phyloP scores from a whole-genome alignment of 192 early-diverging fungal genomes.

The Mortierella claussenii region DNA sequence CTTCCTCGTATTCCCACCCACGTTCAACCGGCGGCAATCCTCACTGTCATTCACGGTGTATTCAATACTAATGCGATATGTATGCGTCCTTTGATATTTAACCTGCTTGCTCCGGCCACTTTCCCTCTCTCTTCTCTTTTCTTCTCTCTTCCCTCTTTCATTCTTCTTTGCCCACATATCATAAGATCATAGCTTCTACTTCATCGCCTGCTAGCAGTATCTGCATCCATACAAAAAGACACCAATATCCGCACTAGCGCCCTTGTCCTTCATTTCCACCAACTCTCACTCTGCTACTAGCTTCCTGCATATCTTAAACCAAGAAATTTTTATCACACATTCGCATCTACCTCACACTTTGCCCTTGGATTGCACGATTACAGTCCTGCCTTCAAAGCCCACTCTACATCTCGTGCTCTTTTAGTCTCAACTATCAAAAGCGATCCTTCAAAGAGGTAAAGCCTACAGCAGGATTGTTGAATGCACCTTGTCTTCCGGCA shows the following conservation, averaged over 20 bases:
- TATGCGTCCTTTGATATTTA: no score
- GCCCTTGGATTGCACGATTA: no score
- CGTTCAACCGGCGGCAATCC: background rate
- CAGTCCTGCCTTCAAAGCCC: background rate
- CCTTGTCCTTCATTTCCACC: background rate
- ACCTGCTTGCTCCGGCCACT: background rate
- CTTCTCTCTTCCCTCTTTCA: background rate
- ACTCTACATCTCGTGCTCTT: background rate
- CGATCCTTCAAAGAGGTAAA: background rate
- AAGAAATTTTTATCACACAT: background rate
- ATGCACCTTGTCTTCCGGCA: background rate
- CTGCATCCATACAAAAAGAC: background rate
- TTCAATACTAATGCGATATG: background rate
- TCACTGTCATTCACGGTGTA: background rate
- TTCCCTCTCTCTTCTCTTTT: background rate
- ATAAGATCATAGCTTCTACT: background rate
- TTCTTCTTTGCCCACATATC: background rate
- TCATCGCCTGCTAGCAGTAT: constrained; percentile 1
- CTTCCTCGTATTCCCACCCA: no score
- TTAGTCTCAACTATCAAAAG: background rate
- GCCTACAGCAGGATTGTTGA: no score
- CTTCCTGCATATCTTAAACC: background rate
- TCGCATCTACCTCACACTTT: no score
- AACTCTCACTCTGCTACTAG: background rate
- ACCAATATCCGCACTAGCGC: constrained; percentile 11